phyloP scores from a whole-genome alignment of 164 flowering plant genomes.

The Tinospora cordifolia region DNA sequence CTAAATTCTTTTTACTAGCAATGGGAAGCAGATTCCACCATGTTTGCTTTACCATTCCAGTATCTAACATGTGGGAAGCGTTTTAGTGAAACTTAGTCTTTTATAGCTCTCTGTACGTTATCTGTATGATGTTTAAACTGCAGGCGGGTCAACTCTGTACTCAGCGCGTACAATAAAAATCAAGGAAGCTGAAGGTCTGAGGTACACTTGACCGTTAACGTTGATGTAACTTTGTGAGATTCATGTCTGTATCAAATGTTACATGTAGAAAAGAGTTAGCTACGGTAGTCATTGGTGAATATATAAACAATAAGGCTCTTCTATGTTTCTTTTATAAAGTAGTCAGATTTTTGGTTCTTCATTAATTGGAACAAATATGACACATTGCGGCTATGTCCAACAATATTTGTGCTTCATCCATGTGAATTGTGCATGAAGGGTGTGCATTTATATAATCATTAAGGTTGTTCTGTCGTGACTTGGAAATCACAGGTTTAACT shows the following conservation, averaged over 20 bases:
- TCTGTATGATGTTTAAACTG: slow-evolving; percentile 1
- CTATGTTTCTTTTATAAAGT: background rate
- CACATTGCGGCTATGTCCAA: no score
- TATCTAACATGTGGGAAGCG: no score
- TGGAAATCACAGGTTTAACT: no score
- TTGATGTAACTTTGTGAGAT: background rate
- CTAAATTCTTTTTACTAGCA: background rate
- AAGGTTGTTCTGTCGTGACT: no score
- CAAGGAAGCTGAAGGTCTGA: slow-evolving; percentile 77
- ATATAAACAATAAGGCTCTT: background rate
- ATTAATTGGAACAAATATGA: background rate
- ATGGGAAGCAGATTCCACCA: background rate
- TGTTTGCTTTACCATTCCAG: no score
- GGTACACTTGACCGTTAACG: slow-evolving; percentile 28
- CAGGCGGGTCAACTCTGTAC: slow-evolving; percentile 65
- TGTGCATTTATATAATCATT: no score
- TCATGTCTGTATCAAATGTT: background rate
- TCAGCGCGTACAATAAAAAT: slow-evolving; percentile 76
- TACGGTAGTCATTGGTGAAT: background rate
- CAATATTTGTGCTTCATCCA: no score
- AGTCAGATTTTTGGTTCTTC: background rate
- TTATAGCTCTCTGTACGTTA: background rate
- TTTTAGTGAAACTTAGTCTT: background rate
- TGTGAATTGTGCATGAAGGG: no score
- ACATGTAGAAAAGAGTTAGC: slow-evolving; percentile 1